Evolutionary conservation across 495 filamentous ascomycete species (phyloP).

Genomic region (Xylaria telfairii): DNA sequence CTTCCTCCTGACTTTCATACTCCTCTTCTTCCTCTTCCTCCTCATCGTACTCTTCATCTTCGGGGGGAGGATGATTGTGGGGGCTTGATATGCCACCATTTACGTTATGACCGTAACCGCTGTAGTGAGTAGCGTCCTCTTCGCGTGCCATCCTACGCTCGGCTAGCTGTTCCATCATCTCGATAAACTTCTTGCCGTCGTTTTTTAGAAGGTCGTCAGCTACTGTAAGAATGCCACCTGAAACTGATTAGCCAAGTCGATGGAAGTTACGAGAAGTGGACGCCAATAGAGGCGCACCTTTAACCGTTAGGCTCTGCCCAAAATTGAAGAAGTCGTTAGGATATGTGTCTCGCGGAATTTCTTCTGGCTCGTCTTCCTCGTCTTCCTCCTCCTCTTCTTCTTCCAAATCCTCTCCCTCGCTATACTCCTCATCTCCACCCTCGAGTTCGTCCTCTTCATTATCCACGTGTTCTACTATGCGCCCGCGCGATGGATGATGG

Average conservation of each 20-base stretch:
- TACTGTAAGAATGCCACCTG: slow-evolving; percentile 97
- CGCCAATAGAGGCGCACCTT: slow-evolving; percentile 68
- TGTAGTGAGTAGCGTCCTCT: slow-evolving; percentile 77
- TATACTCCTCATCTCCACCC: slow-evolving; percentile 58
- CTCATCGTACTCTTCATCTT: slow-evolving; percentile 76
- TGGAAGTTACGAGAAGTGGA: slow-evolving; percentile 42
- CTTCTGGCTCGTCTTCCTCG: slow-evolving; percentile 63
- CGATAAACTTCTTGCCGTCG: slow-evolving; percentile 99
- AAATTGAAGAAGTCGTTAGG: slow-evolving; percentile 91
- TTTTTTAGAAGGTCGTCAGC: slow-evolving; percentile 98
- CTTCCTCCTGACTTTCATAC: slow-evolving; percentile 87
- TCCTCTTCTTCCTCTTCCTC: slow-evolving; percentile 89
- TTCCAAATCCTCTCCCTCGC: slow-evolving; percentile 63
- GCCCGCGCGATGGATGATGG: slow-evolving; percentile 58
- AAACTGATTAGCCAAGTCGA: slow-evolving; percentile 39
- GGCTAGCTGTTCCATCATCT: slow-evolving; percentile 99
- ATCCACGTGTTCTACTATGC: slow-evolving; percentile 63
- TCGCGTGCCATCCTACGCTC: slow-evolving; percentile 97
- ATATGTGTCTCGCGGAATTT: slow-evolving; percentile 68
- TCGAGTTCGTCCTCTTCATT: slow-evolving; percentile 74
- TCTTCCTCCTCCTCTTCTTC: slow-evolving; percentile 76
- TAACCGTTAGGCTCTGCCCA: slow-evolving; percentile 93
- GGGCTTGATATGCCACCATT: slow-evolving; percentile 48
- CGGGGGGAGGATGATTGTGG: slow-evolving; percentile 61
- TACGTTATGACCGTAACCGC: slow-evolving; percentile 61